These are phyloP conservation scores for Pythium scleroteichum DNA, from an alignment of 352 stramenopile species.

Conservation along the genomic window DNA sequence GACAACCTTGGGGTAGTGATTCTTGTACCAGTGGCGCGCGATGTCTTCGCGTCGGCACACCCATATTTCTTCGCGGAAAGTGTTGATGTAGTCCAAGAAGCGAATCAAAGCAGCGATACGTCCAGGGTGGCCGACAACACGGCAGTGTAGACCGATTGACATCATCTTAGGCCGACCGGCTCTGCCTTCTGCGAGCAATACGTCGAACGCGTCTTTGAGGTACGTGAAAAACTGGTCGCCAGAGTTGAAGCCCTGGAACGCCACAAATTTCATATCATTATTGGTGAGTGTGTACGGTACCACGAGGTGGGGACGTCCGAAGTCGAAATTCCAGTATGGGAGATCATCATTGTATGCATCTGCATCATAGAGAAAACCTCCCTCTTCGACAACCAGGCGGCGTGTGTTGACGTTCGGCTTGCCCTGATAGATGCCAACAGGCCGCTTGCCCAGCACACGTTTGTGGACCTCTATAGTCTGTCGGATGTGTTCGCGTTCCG, in stretches of 20 bases:
- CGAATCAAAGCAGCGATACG: slow-evolving; percentile 88
- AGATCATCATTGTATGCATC: slow-evolving; percentile 96
- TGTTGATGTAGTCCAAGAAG: slow-evolving; percentile 94
- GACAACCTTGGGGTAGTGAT: slow-evolving; percentile 61
- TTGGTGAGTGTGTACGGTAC: slow-evolving; percentile 96
- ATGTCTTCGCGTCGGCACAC: slow-evolving; percentile 94
- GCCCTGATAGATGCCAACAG: slow-evolving; percentile 95
- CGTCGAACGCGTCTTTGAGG: slow-evolving; percentile 91
- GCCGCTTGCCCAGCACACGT: slow-evolving; percentile 85
- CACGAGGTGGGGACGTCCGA: slow-evolving; percentile 91
- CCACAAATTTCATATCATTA: slow-evolving; percentile 97
- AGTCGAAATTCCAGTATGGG: slow-evolving; percentile 93
- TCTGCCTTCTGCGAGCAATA: slow-evolving; percentile 88
- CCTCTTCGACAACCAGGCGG: slow-evolving; percentile 89
- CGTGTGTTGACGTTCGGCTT: slow-evolving; percentile 94
- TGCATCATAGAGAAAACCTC: slow-evolving; percentile 95
- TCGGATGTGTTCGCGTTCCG: slow-evolving; percentile 91
- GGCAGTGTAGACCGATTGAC: slow-evolving; percentile 94
- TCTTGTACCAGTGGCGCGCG: slow-evolving; percentile 94
- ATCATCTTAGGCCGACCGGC: slow-evolving; percentile 93
- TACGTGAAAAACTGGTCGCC: slow-evolving; percentile 93
- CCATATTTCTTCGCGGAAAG: slow-evolving; percentile 90
- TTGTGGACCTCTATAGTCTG: slow-evolving; percentile 92
- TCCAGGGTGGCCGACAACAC: slow-evolving; percentile 87
- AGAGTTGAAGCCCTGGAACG: slow-evolving; percentile 90